Evolutionary conservation across 2,329 filamentous ascomycete genomes (phyloP).

Genomic region (Aspergillus arachidicola): DNA sequence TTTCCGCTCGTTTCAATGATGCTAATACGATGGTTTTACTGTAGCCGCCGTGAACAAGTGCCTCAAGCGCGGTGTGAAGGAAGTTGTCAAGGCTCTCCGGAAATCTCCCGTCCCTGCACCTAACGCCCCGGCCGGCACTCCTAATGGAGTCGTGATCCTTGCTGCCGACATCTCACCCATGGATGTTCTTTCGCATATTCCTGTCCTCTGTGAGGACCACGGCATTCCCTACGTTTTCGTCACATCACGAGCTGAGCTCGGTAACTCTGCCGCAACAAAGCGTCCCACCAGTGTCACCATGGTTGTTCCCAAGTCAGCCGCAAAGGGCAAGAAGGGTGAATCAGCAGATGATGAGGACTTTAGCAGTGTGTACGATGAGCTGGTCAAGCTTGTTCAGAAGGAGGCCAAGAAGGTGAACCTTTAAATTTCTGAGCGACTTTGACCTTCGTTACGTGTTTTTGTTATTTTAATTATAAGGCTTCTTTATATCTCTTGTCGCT

Average conservation of each 20-base stretch:
- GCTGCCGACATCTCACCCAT: slow-evolving; percentile 97
- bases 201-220: slow-evolving; percentile 97
- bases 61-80: slow-evolving; percentile 97
- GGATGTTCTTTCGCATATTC: slow-evolving; percentile 98
- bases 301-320: slow-evolving; percentile 61
- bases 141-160: slow-evolving; percentile 79
- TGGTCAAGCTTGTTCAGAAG: slow-evolving; percentile 63
- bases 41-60: slow-evolving; percentile 92
- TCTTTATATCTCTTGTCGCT: slow-evolving; percentile 22
- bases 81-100: slow-evolving; percentile 97
- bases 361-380: slow-evolving; percentile 56
- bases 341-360: slow-evolving; percentile 53
- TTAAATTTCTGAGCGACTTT: slow-evolving; percentile 30
- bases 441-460: slow-evolving; percentile 24
- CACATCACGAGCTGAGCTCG: slow-evolving; percentile 86
- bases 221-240: slow-evolving; percentile 97
- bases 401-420: slow-evolving; percentile 60
- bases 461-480: slow-evolving; percentile 31
- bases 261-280: slow-evolving; percentile 92
- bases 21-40: slow-evolving; percentile 22
- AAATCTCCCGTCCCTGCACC: slow-evolving; percentile 77
- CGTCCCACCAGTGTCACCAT: slow-evolving; percentile 95
- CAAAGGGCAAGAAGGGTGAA: slow-evolving; percentile 54
- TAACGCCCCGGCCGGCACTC: slow-evolving; percentile 62
- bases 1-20: not conserved